Conservation (phyloP, 371 early-diverging fungal species). For the Zychaea mexicana region DNA sequence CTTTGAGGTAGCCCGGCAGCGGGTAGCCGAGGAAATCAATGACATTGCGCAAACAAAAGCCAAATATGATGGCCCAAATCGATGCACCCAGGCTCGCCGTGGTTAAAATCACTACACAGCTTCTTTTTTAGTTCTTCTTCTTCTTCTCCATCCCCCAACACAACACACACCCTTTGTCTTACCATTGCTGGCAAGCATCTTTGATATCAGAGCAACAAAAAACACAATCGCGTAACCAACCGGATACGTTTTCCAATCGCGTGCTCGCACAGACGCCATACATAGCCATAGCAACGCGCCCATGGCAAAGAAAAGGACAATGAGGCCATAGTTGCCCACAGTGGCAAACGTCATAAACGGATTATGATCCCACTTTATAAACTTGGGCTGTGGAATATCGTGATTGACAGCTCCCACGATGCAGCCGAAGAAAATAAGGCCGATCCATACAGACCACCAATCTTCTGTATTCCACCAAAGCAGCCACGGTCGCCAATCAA, state of each 20-base stretch:
- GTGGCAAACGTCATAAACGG: slow-evolving; percentile 56
- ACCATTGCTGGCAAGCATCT: slow-evolving; percentile 62
- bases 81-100: slow-evolving; percentile 59
- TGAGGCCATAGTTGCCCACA: slow-evolving; percentile 42
- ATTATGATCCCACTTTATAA: slow-evolving; percentile 50
- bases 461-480: slow-evolving; percentile 69
- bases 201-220: slow-evolving; percentile 52
- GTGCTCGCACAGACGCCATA: slow-evolving; percentile 39
- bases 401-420: slow-evolving; percentile 49
- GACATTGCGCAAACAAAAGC: slow-evolving; percentile 49
- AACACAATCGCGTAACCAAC: slow-evolving; percentile 54
- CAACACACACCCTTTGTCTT: slow-evolving; percentile 7
- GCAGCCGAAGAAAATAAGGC: slow-evolving; percentile 60
- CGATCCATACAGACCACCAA: slow-evolving; percentile 70
- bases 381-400: slow-evolving; percentile 50
- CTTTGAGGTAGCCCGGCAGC: slow-evolving; percentile 56
- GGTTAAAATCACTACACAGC: slow-evolving; percentile 2
- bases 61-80: slow-evolving; percentile 67
- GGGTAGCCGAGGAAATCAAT: slow-evolving; percentile 38
- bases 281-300: slow-evolving; percentile 53
- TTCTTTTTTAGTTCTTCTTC: too few relatives aligned
- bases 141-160: background rate
- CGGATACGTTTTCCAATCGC: slow-evolving; percentile 45
- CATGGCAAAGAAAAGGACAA: slow-evolving; percentile 56
- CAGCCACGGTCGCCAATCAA: slow-evolving; percentile 31